phyloP scores from a whole-genome alignment of 495 filamentous ascomycete genomes.

The Xylaria venustula region DNA sequence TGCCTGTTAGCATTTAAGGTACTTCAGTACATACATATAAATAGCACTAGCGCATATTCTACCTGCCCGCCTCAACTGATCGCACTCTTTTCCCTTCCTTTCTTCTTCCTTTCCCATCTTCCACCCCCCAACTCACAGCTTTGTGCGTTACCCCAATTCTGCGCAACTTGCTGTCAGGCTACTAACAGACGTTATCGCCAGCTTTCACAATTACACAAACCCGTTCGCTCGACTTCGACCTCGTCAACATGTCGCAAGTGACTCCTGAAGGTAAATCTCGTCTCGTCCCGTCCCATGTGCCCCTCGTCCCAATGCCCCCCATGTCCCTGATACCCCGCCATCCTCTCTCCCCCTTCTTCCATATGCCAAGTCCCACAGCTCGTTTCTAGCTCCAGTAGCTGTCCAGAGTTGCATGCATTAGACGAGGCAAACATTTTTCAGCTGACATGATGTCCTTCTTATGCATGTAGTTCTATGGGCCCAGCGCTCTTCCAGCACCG shows the following conservation, averaged over 20 bases:
- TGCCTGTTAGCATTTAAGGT: background rate
- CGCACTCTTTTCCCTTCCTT: background rate
- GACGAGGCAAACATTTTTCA: background rate
- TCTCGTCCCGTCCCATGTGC: background rate
- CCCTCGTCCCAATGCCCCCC: no score
- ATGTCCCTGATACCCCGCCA: background rate
- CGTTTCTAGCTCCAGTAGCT: background rate
- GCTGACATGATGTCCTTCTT: slow-evolving; percentile 17
- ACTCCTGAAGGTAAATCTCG: slow-evolving; percentile 30
- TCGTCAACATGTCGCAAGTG: slow-evolving; percentile 29
- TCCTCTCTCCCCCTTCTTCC: background rate
- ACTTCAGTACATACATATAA: background rate
- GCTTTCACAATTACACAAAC: background rate
- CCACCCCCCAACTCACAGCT: background rate
- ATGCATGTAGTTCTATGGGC: slow-evolving; percentile 81
- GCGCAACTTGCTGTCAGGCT: background rate
- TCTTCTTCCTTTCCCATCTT: background rate
- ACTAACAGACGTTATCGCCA: slow-evolving; percentile 1
- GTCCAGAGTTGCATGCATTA: background rate
- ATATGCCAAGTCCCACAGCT: background rate
- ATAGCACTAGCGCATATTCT: no score
- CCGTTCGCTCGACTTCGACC: background rate
- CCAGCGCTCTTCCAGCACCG: slow-evolving; percentile 82
- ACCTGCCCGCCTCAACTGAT: no score
- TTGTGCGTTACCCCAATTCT: slow-evolving; percentile 4